Percentiles rank a stretch among this genome's conserved stretches.
phyloP scores from a whole-genome alignment of 495 filamentous ascomycete genomes.

The Talaromyces nanjingensis region DNA sequence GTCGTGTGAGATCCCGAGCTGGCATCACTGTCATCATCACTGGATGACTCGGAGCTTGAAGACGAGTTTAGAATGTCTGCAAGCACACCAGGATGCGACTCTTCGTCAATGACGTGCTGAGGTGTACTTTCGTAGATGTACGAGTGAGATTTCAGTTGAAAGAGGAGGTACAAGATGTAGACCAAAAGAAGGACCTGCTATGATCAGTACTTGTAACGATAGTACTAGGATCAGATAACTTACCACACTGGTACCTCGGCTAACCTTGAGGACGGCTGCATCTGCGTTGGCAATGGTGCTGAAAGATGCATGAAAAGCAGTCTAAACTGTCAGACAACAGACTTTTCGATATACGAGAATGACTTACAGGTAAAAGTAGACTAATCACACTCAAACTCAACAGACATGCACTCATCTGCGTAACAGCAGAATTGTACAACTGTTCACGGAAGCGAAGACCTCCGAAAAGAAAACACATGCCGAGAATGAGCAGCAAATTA shows the following conservation, averaged over 20 bases:
- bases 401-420: conserved; percentile 90
- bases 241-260: conserved; percentile 85
- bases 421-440: conserved; percentile 92
- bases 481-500: conserved; percentile 80
- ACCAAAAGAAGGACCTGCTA: conserved; percentile 64
- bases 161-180: conserved; percentile 78
- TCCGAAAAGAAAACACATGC: conserved; percentile 83
- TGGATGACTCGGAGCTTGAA: conserved; percentile 53
- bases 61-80: conserved; percentile 71
- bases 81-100: conserved; percentile 77
- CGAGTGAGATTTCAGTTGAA: conserved; percentile 86
- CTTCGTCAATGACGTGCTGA: conserved; percentile 82
- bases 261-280: conserved; percentile 66
- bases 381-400: conserved; percentile 85
- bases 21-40: conserved; percentile 57
- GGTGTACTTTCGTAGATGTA: conserved; percentile 90
- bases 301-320: conserved; percentile 88
- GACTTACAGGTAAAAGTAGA: conserved; percentile 62
- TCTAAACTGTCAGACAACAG: conserved; percentile 31
- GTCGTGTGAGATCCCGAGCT: conserved; percentile 66
- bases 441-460: conserved; percentile 85
- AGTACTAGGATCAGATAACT: conserved; percentile 16
- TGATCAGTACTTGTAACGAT: not conserved
- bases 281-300: conserved; percentile 55
- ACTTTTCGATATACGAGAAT: not conserved